Evolutionary conservation across 2,329 filamentous ascomycete genomes (phyloP).

Genomic region (Pseudogymnoascus sp.): DNA sequence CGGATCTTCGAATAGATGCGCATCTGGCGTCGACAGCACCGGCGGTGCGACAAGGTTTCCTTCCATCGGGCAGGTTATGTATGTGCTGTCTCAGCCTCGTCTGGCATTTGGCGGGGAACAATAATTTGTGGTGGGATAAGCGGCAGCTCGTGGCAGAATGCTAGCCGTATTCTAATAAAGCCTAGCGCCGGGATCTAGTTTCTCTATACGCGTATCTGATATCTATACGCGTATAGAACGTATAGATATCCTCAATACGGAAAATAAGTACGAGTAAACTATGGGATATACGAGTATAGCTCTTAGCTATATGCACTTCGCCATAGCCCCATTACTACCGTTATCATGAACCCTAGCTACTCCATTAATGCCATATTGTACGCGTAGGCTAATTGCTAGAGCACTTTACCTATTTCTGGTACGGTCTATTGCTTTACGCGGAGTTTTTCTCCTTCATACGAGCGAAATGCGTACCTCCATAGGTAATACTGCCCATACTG

Average conservation of each 20-base stretch:
- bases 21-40: slow-evolving; percentile 56
- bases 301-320: neutral
- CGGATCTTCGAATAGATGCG: slow-evolving; percentile 48
- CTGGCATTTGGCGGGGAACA: slow-evolving; percentile 5
- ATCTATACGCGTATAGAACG: neutral
- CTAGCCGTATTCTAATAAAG: neutral
- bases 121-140: slow-evolving; percentile 8
- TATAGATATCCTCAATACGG: neutral
- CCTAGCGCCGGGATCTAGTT: neutral
- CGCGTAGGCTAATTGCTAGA: neutral
- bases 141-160: neutral
- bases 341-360: neutral
- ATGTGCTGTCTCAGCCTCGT: neutral
- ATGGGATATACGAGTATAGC: neutral
- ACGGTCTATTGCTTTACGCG: neutral
- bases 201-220: neutral
- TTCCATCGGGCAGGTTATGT: slow-evolving; percentile 33
- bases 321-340: neutral
- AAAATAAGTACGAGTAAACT: neutral
- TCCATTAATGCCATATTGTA: neutral
- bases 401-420: neutral
- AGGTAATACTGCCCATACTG: neutral
- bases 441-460: neutral
- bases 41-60: slow-evolving; percentile 43
- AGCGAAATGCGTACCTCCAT: neutral